A percentile compares a stretch with the other conserved stretches of the same genome.
Conservation (phyloP, 108 stramenopile species). For the Cyclotella choctawhatcheeana region DNA sequence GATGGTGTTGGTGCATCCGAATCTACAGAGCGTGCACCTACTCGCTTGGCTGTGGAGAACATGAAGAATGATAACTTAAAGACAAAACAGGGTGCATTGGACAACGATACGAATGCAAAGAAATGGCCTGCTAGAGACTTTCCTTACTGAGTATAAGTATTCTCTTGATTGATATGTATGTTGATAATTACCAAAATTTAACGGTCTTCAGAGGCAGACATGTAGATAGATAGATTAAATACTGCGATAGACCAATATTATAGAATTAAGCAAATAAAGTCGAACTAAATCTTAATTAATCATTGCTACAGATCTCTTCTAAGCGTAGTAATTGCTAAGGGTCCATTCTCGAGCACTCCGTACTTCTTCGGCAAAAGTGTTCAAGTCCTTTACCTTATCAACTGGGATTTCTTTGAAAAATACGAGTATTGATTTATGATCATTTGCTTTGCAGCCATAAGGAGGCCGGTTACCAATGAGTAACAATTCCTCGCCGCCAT, state of each 20-base stretch:
- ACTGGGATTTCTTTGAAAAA: conserved; percentile 52
- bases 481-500: conserved; percentile 47
- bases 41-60: conserved; percentile 8
- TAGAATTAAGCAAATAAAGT: too few species aligned
- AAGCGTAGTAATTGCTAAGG: conserved; percentile 24
- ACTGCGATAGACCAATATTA: too few species aligned
- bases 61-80: conserved; percentile 14
- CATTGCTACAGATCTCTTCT: background rate
- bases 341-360: conserved; percentile 34
- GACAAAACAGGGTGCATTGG: background rate
- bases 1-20: conserved; percentile 8
- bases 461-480: background rate
- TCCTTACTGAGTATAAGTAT: conserved; percentile 7
- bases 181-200: too few species aligned
- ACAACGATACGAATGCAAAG: background rate
- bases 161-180: too few species aligned
- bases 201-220: too few species aligned
- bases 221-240: too few species aligned
- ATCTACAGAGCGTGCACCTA: background rate
- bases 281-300: too few species aligned
- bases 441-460: background rate
- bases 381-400: background rate
- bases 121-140: conserved; percentile 26
- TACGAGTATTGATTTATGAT: conserved; percentile 37
- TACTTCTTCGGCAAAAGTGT: conserved; percentile 28